Conservation (phyloP, 345 rosid species). For the Citrus trifoliata region DNA sequence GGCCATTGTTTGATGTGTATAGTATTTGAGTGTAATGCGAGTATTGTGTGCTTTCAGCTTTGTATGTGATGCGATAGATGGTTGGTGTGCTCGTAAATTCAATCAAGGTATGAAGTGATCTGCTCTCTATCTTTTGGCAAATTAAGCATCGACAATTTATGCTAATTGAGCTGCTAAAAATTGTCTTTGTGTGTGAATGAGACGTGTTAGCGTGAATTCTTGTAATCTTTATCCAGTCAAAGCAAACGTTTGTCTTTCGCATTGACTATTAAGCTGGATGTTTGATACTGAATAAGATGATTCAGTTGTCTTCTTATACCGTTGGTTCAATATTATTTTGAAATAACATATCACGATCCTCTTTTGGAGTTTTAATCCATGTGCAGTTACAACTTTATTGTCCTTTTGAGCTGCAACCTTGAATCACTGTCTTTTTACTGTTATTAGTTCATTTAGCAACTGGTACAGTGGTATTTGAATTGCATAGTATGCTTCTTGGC, state of each 20-base stretch:
- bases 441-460: background rate
- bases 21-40: constrained; percentile 3
- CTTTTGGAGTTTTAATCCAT: no score
- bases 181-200: background rate
- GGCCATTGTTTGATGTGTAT: background rate
- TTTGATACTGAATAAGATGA: no score
- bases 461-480: background rate
- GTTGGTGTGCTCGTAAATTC: constrained; percentile 95
- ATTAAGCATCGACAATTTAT: background rate
- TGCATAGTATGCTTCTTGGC: background rate
- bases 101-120: constrained; percentile 62
- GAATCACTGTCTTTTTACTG: background rate
- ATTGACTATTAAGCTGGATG: no score
- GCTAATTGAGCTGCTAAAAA: background rate
- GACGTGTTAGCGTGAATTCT: background rate
- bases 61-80: constrained; percentile 92
- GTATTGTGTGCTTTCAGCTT: constrained; percentile 49
- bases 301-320: no score
- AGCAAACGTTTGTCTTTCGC: background rate
- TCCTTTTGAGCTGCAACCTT: background rate
- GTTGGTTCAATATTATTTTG: no score
- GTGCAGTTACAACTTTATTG: no score
- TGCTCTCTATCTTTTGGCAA: no score
- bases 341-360: no score
- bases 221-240: background rate